These are phyloP conservation scores for Dioszegia aurantiaca DNA, from an alignment of 768 basidiomycete genomes.

Conservation along the genomic window DNA sequence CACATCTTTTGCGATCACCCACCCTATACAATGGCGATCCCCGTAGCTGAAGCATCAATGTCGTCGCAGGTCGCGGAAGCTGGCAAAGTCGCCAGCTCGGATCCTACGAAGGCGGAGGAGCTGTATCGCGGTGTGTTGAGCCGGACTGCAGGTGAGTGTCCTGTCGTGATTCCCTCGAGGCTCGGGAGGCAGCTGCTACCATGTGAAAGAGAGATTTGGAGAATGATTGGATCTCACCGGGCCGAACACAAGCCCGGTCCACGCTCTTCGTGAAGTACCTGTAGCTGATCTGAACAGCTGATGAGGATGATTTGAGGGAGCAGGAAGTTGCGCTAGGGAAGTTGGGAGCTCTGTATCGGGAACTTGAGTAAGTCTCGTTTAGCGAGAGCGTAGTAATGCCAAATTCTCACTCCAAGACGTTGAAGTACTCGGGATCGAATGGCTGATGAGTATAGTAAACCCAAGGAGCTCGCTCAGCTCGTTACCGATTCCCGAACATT, in stretches of 20 bases:
- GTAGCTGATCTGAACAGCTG: slow-evolving; percentile 39
- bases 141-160: slow-evolving; percentile 52
- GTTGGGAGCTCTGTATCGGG: slow-evolving; percentile 80
- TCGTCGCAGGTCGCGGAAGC: slow-evolving; percentile 60
- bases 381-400: no score
- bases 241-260: neutral
- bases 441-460: slow-evolving; percentile 61
- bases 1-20: neutral
- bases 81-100: slow-evolving; percentile 53
- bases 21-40: slow-evolving; percentile 18
- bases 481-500: slow-evolving; percentile 78
- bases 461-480: slow-evolving; percentile 76
- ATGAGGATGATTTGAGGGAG: slow-evolving; percentile 64
- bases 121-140: slow-evolving; percentile 71
- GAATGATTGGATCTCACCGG: neutral
- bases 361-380: slow-evolving; percentile 65
- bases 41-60: slow-evolving; percentile 12
- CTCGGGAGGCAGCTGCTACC: no score
- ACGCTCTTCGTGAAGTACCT: neutral
- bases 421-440: neutral
- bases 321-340: slow-evolving; percentile 82
- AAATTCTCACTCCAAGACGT: no score
- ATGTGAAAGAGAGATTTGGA: no score
- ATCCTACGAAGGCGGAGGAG: slow-evolving; percentile 65
- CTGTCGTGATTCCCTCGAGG: no score